A percentile compares a stretch with the other conserved stretches of the same genome.
phyloP scores from a whole-genome alignment of 805 yeast species.

The Ogataea chonburiensis region DNA sequence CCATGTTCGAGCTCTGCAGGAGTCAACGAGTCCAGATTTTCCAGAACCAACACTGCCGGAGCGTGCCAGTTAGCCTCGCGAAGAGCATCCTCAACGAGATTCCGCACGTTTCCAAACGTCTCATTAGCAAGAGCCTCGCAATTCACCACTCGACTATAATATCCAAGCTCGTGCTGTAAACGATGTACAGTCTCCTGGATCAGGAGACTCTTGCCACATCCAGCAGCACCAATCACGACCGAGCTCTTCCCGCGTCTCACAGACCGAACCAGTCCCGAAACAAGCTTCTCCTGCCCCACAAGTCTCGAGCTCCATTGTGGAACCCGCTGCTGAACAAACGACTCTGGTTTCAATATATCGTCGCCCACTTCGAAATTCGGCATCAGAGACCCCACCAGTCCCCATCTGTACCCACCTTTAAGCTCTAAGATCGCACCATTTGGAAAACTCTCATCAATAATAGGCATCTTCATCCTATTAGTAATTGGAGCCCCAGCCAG shows the following conservation, averaged over 20 bases:
- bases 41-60: slow-evolving; percentile 73
- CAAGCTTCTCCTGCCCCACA: slow-evolving; percentile 55
- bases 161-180: slow-evolving; percentile 41
- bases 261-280: slow-evolving; percentile 40
- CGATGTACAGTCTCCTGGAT: slow-evolving; percentile 41
- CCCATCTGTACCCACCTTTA: slow-evolving; percentile 36
- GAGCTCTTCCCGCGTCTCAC: slow-evolving; percentile 48
- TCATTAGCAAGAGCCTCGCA: slow-evolving; percentile 62
- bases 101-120: slow-evolving; percentile 43
- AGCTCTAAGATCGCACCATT: slow-evolving; percentile 60
- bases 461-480: slow-evolving; percentile 52
- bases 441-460: slow-evolving; percentile 45
- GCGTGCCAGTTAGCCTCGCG: slow-evolving; percentile 57
- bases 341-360: slow-evolving; percentile 44
- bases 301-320: slow-evolving; percentile 26
- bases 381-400: slow-evolving; percentile 20
- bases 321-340: slow-evolving; percentile 33
- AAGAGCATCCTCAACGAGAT: slow-evolving; percentile 51
- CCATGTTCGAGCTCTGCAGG: slow-evolving; percentile 59
- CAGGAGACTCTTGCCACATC: slow-evolving; percentile 75
- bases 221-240: slow-evolving; percentile 69
- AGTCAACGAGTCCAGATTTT: slow-evolving; percentile 71
- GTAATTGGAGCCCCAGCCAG: slow-evolving; percentile 41
- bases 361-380: slow-evolving; percentile 48
- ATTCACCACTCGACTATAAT: slow-evolving; percentile 45